Evolutionary conservation across 805 yeast genomes (phyloP).

Genomic region (Sugiyamaella qingdaonensis): DNA sequence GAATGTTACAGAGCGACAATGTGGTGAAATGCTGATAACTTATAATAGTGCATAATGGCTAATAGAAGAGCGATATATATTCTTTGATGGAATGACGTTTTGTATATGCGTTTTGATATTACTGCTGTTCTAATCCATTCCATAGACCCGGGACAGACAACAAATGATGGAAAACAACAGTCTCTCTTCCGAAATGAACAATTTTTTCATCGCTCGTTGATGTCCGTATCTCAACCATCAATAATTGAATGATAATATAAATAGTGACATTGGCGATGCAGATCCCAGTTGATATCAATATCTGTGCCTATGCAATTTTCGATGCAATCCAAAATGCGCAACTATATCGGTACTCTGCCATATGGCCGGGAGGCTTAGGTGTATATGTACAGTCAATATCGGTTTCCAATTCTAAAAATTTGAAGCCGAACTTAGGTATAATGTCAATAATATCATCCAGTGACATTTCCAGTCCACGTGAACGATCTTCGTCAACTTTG

Average conservation of each 20-base stretch:
- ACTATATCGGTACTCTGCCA: constrained; percentile 54
- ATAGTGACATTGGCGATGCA: too few species aligned
- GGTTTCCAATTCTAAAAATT: constrained; percentile 41
- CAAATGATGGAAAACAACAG: too few species aligned
- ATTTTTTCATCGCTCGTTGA: not conserved
- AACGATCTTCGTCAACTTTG: constrained; percentile 26
- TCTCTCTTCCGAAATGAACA: too few species aligned
- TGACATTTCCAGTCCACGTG: constrained; percentile 55
- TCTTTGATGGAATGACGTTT: not conserved
- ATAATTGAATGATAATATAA: not conserved
- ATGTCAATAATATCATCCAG: constrained; percentile 50
- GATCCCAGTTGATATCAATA: too few species aligned
- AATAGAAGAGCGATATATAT: not conserved
- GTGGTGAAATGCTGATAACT: constrained; percentile 2
- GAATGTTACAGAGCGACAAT: constrained; percentile 15
- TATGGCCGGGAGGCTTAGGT: constrained; percentile 44
- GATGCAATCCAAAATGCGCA: constrained; percentile 62
- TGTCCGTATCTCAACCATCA: not conserved
- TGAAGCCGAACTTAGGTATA: constrained; percentile 48
- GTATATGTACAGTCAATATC: constrained; percentile 47
- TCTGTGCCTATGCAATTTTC: too few species aligned
- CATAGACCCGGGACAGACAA: too few species aligned
- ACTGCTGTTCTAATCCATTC: too few species aligned
- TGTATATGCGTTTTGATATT: not conserved
- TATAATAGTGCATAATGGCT: constrained; percentile 1